phyloP scores from a whole-genome alignment of 225 moss, liverwort and hornwort species.

The Polytrichum commune region DNA sequence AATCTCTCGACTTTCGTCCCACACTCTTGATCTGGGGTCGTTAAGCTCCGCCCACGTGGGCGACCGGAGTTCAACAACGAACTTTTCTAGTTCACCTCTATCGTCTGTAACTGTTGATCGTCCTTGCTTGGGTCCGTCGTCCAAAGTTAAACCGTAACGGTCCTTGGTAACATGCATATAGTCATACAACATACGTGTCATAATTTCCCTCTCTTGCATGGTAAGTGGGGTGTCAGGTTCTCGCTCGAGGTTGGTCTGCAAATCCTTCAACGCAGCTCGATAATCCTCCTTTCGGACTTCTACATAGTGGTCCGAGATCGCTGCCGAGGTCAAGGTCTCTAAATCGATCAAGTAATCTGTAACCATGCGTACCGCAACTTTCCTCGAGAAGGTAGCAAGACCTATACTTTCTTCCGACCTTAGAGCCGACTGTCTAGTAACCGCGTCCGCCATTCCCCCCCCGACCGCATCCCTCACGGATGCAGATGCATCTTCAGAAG shows the following conservation, averaged over 20 bases:
- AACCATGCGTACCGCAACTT: conserved; percentile 50
- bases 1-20: conserved; percentile 17
- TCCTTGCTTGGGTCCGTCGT: too few relatives aligned
- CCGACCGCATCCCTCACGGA: too few relatives aligned
- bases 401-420: conserved; percentile 7
- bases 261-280: conserved; percentile 18
- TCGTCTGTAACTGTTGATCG: neutral
- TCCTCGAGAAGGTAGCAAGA: conserved; percentile 31
- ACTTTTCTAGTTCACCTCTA: conserved; percentile 5
- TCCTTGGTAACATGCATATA: conserved; percentile 34
- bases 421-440: too few relatives aligned
- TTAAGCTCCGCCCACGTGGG: neutral
- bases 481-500: too few relatives aligned
- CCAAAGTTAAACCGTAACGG: conserved; percentile 8
- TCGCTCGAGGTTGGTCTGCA: conserved; percentile 8
- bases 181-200: conserved; percentile 46
- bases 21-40: conserved; percentile 11
- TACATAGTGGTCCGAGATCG: conserved; percentile 3
- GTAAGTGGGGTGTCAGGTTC: conserved; percentile 29
- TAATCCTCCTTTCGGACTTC: conserved; percentile 22
- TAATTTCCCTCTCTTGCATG: conserved; percentile 30
- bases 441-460: too few relatives aligned
- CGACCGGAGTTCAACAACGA: neutral
- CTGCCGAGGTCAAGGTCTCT: conserved; percentile 17
- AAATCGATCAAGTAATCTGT: conserved; percentile 38